Percentiles rank a stretch among this genome's conserved stretches.
Evolutionary conservation across 768 basidiomycete species (phyloP).

Genomic region (Podaxis sp.): DNA sequence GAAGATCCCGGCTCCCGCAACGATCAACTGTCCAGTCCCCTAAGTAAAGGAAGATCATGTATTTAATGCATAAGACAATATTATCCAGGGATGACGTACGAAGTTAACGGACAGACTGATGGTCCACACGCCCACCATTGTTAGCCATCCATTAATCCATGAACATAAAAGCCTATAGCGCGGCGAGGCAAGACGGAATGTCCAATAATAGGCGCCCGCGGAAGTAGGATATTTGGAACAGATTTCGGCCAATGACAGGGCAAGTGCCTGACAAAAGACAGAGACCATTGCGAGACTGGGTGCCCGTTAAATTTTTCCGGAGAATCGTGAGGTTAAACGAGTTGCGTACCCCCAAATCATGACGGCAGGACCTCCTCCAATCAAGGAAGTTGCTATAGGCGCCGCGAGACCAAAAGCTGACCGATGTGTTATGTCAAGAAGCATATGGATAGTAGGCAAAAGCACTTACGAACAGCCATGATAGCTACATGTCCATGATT

Average conservation of each 20-base stretch:
- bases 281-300: constrained; percentile 53
- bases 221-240: constrained; percentile 62
- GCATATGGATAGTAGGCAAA: not conserved
- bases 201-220: constrained; percentile 68
- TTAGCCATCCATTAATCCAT: constrained; percentile 73
- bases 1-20: constrained; percentile 59
- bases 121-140: constrained; percentile 69
- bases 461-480: constrained; percentile 57
- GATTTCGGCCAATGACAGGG: constrained; percentile 57
- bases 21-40: constrained; percentile 60
- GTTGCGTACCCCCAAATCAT: constrained; percentile 57
- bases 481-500: constrained; percentile 39
- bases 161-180: constrained; percentile 49
- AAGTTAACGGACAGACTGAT: constrained; percentile 67
- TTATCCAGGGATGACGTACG: constrained; percentile 29
- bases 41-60: constrained; percentile 6
- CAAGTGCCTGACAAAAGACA: constrained; percentile 44
- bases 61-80: not conserved
- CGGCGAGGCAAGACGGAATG: constrained; percentile 57
- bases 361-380: constrained; percentile 54
- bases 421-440: not conserved
- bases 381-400: constrained; percentile 55
- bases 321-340: not conserved
- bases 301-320: not conserved
- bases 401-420: constrained; percentile 56